Base-by-base conservation (phyloP, 768 basidiomycete species). In the Russula dissimulans region DNA sequence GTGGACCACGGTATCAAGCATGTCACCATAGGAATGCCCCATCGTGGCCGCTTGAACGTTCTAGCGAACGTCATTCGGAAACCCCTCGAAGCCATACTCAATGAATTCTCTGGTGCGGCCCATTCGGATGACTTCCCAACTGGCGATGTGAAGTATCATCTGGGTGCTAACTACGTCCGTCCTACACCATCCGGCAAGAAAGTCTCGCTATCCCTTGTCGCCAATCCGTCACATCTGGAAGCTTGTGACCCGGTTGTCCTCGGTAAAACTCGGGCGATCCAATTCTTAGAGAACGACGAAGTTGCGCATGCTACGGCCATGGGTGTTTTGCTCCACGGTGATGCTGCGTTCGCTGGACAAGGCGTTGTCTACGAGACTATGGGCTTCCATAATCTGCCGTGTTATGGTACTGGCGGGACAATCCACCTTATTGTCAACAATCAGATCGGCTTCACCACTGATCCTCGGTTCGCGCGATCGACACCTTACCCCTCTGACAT, bases 361-460 rank as follows among this genome's bases (percentile, higher is more conserved):
- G 97, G 97, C 73, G 78, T 98, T 59, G 95, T 99, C 22, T 99
- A 99, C 74, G 97, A 99, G 79, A 97, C 95, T 31, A 97, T 97
- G 89, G 97, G 97, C 68, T 89, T 98, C 78, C 89, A 94, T 77
- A 91, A 88, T 69, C 81, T 99, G 48, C 93, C 93, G 26, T 86
- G 82, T 75, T 99, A 98, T 72, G 94, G 95, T 36, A 97, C 94
- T 14, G 97, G 97, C 59, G 97, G 97, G 58, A 98, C 97, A 50
- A 92, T 99, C 67, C 97, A 99, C 71, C 78, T 99, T 59, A 95
- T 98, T 67, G 93, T 98, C 66, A 98, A 98, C 79, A 98, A 98
- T 75, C 95, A 98, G 71, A 95, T 98, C 61, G 95, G 95, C 60
- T 99, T 99, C 78, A 99, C 97, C 53, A 99, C 97, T 38, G 95